Conservation (phyloP, 2,329 filamentous ascomycete species). For the Trichoderma sp. region DNA sequence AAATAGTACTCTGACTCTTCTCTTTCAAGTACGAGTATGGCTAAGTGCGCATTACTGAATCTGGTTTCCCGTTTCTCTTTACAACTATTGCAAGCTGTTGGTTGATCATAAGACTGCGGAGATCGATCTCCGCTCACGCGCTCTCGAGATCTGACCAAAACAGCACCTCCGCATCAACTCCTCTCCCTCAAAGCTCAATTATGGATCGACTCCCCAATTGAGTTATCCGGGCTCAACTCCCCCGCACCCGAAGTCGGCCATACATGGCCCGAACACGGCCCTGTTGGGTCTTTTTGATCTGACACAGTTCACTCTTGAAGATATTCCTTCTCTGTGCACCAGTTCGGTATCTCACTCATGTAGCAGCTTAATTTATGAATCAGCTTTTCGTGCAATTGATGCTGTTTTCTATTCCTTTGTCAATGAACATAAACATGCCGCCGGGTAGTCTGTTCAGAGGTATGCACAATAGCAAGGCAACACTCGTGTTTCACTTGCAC, state of each 20-base stretch:
- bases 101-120: not conserved
- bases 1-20: not conserved
- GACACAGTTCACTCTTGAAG: not conserved
- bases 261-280: not conserved
- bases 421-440: not conserved
- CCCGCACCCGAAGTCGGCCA: slow-evolving; percentile 14
- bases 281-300: not conserved
- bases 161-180: not conserved
- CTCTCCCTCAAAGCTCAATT: not conserved
- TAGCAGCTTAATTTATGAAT: not conserved
- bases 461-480: not conserved
- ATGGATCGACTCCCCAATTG: not conserved
- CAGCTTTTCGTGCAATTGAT: not conserved
- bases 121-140: not conserved
- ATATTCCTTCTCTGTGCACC: not conserved
- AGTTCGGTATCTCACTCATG: not conserved
- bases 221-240: not conserved
- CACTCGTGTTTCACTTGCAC: not conserved
- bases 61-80: not conserved
- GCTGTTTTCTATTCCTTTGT: not conserved
- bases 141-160: not conserved
- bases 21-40: not conserved
- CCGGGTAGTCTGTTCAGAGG: not conserved
- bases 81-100: not conserved
- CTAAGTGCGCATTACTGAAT: not conserved